Evolutionary conservation across 768 basidiomycete species (phyloP), one percentile per base, ranked within the genome.

Genomic region (Kwoniella dendrophila): DNA sequence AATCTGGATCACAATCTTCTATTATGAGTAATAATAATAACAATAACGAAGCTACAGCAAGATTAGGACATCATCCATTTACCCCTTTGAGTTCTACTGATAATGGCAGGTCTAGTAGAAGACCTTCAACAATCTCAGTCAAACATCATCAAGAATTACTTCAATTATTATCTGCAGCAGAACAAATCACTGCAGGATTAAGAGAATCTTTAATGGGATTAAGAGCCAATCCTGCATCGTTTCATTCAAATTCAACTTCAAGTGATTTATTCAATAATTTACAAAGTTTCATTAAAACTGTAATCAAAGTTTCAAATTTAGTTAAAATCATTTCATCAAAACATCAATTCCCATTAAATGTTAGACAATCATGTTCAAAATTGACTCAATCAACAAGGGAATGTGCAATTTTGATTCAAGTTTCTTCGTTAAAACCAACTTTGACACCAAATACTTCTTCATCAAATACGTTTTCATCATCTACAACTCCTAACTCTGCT

Each of bases 341-440:
- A 18, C 82, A 84, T 62, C 82, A 84, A n/a, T 84, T 87, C 50
- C 84, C 86, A 16, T 79, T 85, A 3, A 78, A 82, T 33, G 81
- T 94, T 43, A 85, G 89, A 62, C 84, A 82, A 56, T 86, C 87
- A 71, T 86, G 92, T 81, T 85, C 87, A 40, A 84, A 85, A 65
- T 83, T 96, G 59, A 90, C 88, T 22, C 88, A 90, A 69, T 85
- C 87, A 12, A 91, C 92, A 11, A 87, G 94, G 78, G 90, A 90
- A 76, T 89, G 92, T 70, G 87, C 90, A 50, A 90, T 91, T 67
- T 82, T 95, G 49, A 81, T 94, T 18, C 90, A 91, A 71, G 88
- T 92, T 48, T 91, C 92, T 6, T 90, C 89, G 0, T 86, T 90
- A 67, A 85, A 90, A 43, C 85, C 87, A 3, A n/a, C n/a, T n/a